These are phyloP conservation scores for Aspergillus bombycis DNA, from an alignment of 2,329 filamentous ascomycete species.

Conservation along the genomic window DNA sequence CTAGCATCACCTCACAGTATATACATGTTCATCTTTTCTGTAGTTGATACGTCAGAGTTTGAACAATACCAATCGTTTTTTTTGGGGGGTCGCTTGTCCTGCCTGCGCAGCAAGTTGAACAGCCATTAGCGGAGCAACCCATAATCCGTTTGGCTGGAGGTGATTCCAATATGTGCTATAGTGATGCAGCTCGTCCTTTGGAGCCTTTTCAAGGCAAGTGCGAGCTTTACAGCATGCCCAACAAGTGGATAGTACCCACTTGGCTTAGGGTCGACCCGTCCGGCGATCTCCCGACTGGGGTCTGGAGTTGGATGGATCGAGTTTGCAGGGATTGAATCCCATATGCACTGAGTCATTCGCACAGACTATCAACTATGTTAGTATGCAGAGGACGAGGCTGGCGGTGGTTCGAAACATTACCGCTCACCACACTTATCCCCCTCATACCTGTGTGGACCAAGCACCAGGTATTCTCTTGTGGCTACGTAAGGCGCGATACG, in stretches of 20 bases:
- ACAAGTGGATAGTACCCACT: neutral
- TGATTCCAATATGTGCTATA: neutral
- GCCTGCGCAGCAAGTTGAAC: neutral
- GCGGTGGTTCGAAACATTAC: too few relatives aligned
- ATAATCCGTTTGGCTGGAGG: too few relatives aligned
- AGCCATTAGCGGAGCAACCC: too few relatives aligned
- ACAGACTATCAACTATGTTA: too few relatives aligned
- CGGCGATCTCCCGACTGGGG: neutral
- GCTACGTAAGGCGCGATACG: neutral
- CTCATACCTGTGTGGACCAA: neutral
- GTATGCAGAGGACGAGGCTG: too few relatives aligned
- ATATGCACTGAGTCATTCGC: too few relatives aligned
- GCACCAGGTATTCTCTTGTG: neutral
- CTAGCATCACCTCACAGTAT: too few relatives aligned
- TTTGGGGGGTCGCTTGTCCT: neutral
- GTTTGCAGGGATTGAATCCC: too few relatives aligned
- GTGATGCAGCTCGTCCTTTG: neutral
- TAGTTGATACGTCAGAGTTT: neutral
- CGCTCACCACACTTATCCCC: too few relatives aligned
- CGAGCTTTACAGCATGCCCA: neutral
- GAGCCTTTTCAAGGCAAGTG: neutral
- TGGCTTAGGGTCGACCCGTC: neutral
- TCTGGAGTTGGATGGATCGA: too few relatives aligned
- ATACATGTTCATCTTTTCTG: neutral
- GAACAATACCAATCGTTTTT: neutral